Percentiles rank a stretch among this genome's conserved stretches.
These are phyloP conservation scores for Stentor roeselii DNA, from an alignment of 73 alveolate species.

Conservation along the genomic window DNA sequence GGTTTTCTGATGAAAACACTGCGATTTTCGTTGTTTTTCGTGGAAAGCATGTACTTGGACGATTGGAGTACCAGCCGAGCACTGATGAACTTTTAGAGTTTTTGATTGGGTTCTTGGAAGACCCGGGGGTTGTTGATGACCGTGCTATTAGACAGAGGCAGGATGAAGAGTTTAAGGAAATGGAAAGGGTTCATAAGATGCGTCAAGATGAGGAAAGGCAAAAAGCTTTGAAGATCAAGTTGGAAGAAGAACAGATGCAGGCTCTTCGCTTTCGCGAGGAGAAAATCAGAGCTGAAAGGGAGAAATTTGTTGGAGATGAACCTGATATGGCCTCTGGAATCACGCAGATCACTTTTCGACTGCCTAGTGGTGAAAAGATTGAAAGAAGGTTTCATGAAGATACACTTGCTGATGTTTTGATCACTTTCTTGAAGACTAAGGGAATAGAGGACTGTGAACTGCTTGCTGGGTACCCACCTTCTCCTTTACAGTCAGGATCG, in stretches of 20 bases:
- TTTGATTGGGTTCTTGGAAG: background rate
- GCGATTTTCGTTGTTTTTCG: background rate
- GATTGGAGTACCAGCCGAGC: background rate
- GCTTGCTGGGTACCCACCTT: background rate
- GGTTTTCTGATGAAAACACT: background rate
- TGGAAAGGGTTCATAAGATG: background rate
- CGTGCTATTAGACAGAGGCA: slow-evolving; percentile 6
- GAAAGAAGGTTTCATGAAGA: background rate
- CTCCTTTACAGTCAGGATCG: no score
- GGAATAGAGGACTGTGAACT: background rate
- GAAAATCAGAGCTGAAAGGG: background rate
- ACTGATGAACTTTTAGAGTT: background rate
- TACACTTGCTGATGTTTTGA: background rate
- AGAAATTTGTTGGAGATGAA: background rate
- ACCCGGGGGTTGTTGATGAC: background rate
- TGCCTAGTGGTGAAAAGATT: background rate
- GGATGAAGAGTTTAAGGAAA: background rate
- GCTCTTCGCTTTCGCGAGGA: background rate
- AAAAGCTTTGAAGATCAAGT: background rate
- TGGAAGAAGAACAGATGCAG: background rate
- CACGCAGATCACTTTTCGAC: background rate
- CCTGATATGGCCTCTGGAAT: background rate
- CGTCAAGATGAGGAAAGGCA: background rate
- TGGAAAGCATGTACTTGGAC: background rate
- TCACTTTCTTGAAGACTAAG: background rate